Base-by-base conservation (phyloP, 495 filamentous ascomycete genomes). In the Hyaloscypha bicolor region DNA sequence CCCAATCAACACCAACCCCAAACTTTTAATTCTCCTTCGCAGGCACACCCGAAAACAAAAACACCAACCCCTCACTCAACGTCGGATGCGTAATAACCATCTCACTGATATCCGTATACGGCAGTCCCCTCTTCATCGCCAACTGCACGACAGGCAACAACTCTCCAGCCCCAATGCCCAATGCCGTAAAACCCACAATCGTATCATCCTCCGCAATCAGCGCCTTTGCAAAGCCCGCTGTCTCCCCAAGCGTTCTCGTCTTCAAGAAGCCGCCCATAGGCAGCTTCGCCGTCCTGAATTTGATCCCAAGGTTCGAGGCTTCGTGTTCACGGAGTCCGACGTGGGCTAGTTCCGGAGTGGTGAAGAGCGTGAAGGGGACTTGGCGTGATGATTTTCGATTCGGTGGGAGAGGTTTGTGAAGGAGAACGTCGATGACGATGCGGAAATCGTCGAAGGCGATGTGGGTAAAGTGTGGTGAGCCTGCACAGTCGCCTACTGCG, bases 51-150 rank as follows among this genome's bases (percentile, higher is more conserved):
- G 21, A 39, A 45, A 63, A 68, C 32, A 68, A 37, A 32, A 21
- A 53, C 3, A 63, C 66, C 31, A 55, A 62, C 19, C 66, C 66
- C 29, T 69, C 62, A 55, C 29, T 63, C 52, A 69, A 48, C 4
- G 61, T 69, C 21, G 66, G 66, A 48, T 69, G 66, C 9, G 58
- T 60, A 32, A 69, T 58, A 33, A 69, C 59, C 11, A 69, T 51
- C n/a, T 65, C 52, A 5, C n/a, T 59, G n/a, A 69, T 64, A 42
- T 69, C 62, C 31, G 42, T 57, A 56, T 69, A 69, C 37, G 52
- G 55, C 39, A 58, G 22, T 3, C 55, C 55, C 51, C 45, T 55
- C 39, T 60, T 69, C 61, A 69, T 69, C 11, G 61, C 61, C 62
- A 69, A 53, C 32, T 64, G 61, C 21, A 69, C 52, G 2, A 69